phyloP scores from a whole-genome alignment of 1,284 basidiomycete genomes.

The Rhodotorula sp. region DNA sequence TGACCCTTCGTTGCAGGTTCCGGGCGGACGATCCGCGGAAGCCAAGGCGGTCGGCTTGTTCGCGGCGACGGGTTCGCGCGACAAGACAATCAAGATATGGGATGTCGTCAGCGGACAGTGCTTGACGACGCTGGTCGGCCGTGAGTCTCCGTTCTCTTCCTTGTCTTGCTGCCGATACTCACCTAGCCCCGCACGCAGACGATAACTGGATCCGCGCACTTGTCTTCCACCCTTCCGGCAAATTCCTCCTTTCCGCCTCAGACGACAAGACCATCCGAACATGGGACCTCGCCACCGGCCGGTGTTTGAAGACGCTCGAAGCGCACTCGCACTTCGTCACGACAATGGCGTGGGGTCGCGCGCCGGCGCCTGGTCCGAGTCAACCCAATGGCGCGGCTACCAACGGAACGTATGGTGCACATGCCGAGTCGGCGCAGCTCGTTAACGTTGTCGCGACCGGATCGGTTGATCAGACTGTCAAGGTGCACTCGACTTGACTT shows the following conservation, averaged over 20 bases:
- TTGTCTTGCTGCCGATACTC: neutral
- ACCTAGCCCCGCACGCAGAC: constrained; percentile 60
- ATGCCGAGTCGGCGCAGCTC: constrained; percentile 43
- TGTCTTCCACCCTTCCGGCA: constrained; percentile 80
- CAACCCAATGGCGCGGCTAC: constrained; percentile 30
- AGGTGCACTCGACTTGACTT: neutral
- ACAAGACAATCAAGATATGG: constrained; percentile 86
- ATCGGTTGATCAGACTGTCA: constrained; percentile 63
- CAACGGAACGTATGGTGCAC: constrained; percentile 46
- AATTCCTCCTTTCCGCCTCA: constrained; percentile 78
- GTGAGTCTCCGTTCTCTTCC: neutral
- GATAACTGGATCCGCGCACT: constrained; percentile 82
- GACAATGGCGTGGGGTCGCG: constrained; percentile 75
- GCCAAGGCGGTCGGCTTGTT: constrained; percentile 52
- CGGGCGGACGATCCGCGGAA: constrained; percentile 17
- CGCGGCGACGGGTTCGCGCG: constrained; percentile 76
- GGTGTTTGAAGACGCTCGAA: constrained; percentile 77
- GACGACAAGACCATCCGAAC: constrained; percentile 87
- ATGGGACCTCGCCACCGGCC: constrained; percentile 79
- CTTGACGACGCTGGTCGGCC: constrained; percentile 59
- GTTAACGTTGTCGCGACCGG: constrained; percentile 79
- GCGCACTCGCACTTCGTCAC: constrained; percentile 83
- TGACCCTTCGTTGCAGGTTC: constrained; percentile 14
- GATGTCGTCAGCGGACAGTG: constrained; percentile 73
- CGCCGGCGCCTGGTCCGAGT: constrained; percentile 50